Evolutionary conservation across 2,329 filamentous ascomycete genomes (phyloP).

Genomic region (Fusarium metavorans): DNA sequence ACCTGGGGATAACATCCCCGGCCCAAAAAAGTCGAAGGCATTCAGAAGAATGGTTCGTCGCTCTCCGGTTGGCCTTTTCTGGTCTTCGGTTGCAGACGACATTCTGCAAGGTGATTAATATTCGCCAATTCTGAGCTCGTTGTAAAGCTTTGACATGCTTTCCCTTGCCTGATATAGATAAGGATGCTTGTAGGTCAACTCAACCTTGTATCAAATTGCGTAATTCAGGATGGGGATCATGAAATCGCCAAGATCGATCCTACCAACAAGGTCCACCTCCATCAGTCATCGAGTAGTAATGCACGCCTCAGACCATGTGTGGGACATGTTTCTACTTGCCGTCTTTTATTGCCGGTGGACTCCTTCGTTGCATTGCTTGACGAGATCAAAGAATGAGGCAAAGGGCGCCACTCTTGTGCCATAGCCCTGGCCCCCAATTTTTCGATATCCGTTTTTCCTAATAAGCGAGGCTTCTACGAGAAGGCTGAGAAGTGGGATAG

Average conservation of each 20-base stretch:
- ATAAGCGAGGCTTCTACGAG: neutral
- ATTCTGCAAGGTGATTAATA: neutral
- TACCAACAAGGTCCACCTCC: neutral
- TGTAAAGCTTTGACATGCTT: neutral
- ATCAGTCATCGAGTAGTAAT: neutral
- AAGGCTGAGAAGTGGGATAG: neutral
- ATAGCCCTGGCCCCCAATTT: neutral
- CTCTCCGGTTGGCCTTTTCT: neutral
- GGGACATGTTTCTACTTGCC: neutral
- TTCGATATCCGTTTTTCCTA: neutral
- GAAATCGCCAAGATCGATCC: neutral
- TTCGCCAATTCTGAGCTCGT: neutral
- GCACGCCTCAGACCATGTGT: neutral
- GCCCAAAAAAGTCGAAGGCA: slow-evolving; percentile 8
- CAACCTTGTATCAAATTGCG: neutral
- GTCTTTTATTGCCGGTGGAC: neutral
- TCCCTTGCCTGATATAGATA: neutral
- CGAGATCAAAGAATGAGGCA: neutral
- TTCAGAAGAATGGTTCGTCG: neutral
- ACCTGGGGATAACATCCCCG: neutral
- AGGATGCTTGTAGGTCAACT: neutral
- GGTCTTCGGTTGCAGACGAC: neutral
- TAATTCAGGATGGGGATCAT: neutral
- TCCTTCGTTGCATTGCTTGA: neutral
- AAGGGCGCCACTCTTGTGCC: neutral